phyloP scores from a whole-genome alignment of 495 filamentous ascomycete genomes.

The Daldinia childiae region DNA sequence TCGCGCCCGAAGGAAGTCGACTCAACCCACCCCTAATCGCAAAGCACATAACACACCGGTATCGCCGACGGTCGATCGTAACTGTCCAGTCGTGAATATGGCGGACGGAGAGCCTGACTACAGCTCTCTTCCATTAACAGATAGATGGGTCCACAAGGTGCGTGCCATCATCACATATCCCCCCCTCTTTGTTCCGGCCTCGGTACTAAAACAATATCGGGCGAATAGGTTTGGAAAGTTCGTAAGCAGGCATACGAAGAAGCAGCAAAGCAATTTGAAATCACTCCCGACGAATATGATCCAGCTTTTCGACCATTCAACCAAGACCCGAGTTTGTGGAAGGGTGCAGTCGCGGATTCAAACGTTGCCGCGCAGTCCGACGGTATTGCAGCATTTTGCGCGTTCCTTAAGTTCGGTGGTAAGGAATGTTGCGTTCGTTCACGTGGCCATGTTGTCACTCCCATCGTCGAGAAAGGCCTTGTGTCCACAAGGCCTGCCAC shows the following conservation, averaged over 20 bases:
- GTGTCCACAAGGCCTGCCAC: slow-evolving; percentile 85
- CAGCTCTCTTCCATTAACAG: slow-evolving; percentile 78
- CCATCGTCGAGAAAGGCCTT: slow-evolving; percentile 92
- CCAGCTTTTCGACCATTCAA: slow-evolving; percentile 86
- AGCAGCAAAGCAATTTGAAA: slow-evolving; percentile 84
- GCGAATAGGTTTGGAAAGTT: slow-evolving; percentile 88
- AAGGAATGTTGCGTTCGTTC: slow-evolving; percentile 81
- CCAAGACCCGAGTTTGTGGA: slow-evolving; percentile 87
- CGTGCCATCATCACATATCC: slow-evolving; percentile 30
- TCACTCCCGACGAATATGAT: slow-evolving; percentile 85
- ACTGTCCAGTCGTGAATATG: slow-evolving; percentile 55
- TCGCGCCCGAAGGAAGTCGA: slow-evolving; percentile 19
- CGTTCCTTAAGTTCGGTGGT: slow-evolving; percentile 90
- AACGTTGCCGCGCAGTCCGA: slow-evolving; percentile 98
- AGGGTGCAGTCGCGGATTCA: slow-evolving; percentile 90
- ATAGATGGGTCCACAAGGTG: slow-evolving; percentile 90
- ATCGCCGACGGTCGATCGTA: slow-evolving; percentile 6
- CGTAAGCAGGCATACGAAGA: slow-evolving; percentile 96
- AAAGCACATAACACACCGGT: slow-evolving; percentile 9
- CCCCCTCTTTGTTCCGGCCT: not conserved
- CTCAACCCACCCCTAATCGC: not conserved
- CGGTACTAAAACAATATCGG: slow-evolving; percentile 40
- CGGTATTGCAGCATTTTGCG: slow-evolving; percentile 83
- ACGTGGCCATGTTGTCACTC: slow-evolving; percentile 73
- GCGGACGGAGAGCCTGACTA: slow-evolving; percentile 83